Evolutionary conservation across 2,329 filamentous ascomycete species (phyloP), one percentile per base, ranked within the genome.

Genomic region (Penicillium sp.): DNA sequence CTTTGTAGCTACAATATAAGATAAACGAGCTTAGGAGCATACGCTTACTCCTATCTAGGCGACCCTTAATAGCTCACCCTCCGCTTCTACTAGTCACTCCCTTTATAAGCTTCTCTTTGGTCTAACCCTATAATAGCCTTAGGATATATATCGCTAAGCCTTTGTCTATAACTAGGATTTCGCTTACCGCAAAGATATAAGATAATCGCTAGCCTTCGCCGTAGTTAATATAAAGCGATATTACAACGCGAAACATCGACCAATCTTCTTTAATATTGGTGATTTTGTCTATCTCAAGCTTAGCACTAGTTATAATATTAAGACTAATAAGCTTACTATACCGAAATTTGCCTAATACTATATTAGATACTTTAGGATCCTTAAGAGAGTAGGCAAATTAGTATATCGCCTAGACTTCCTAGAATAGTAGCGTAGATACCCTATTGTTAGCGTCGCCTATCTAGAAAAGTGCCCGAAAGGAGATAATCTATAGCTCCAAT

Each of bases 61-160:
- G 2, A 5, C 34, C 1, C 15, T 17, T 3, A 36, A 36, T 22
- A 12, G 10, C n/a, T 15, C 34, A 3, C 4, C 25, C 5, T 20
- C 13, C 15, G 26, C 17, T 4, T 30, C 26, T 2, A 36, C 26
- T 2, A 17, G 27, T 14, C 10, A 30, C 4, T 13, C 26, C 4
- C 34, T 27, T 2, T 12, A 36, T 12, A 23, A 30, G 17, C 27
- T 36, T 8, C 16, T 36, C 4, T 36, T 30, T n/a, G 26, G 34
- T 2, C 3, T 23, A 6, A 17, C 30, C 10, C 29, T 38, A 10
- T 23, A n/a, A 4, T n/a, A 31, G 6, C 15, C 29, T 14, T 31
- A n/a, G 29, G 15, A 31, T 16, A 8, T 31, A 16, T n/a, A n/a
- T n/a, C n/a, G n/a, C n/a, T n/a, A n/a, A n/a, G n/a, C n/a, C n/a